Evolutionary conservation across 2,329 filamentous ascomycete species (phyloP), one percentile per base, ranked within the genome.

Genomic region (Aureobasidium sp.): DNA sequence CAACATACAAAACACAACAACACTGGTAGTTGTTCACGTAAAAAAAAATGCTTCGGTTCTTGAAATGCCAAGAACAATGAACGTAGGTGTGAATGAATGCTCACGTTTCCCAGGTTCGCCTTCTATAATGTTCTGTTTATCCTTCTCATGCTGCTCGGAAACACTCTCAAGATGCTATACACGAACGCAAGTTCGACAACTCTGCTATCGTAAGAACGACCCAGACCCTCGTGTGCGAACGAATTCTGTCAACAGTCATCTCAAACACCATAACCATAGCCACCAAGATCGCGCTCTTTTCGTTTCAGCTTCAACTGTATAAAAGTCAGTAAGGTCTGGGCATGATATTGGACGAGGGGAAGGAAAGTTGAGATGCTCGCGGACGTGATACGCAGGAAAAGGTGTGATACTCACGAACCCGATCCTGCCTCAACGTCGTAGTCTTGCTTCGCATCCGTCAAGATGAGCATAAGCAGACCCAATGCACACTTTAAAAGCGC

Each of bases 251-350:
- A 11, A 29, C 8, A 3, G 2, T 41, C 11, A 10, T 15, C 8
- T 61, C 42, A 61, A 11, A 61, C 36, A 8, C 59, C 59, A 27
- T 61, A 61, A 13, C 42, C n/a, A n/a, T 61, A 61, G 16, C 59
- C 59, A 16, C 59, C 59, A 25, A 61, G 50, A 21, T 61, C 59
- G 16, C 59, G 59, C 30, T 47, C 41, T 6, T 27, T 4, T 11
- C 50, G 49, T 15, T 48, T 61, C 29, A 36, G 29, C 25, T 41
- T 16, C 27, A 54, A n/a, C 59, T 61, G 16, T 47, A n/a, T 8
- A 36, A 13, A 9, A 36, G 48, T 61, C 48, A 61, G 58, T 6
- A 10, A 29, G 15, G 21, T 21, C 16, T 15, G 2, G 5, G 16
- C 21, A 11, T 1, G 11, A 36, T 15, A 4, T 7, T 5, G 3